phyloP scores from a whole-genome alignment of 345 rosid species.

The Citrus hindsii region DNA sequence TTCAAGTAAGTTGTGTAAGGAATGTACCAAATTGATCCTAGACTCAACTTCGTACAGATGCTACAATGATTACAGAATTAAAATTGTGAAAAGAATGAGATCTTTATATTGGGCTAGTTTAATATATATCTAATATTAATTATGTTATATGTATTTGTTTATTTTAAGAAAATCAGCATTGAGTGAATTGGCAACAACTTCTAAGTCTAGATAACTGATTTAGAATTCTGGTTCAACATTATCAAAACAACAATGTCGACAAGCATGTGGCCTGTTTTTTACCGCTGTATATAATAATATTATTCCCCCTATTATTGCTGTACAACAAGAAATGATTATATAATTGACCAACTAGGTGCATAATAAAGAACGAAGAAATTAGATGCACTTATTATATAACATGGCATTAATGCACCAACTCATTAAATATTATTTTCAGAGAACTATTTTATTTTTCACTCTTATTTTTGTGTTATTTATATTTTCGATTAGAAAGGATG shows the following conservation, averaged over 20 bases:
- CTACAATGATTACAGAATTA: constrained; percentile 2
- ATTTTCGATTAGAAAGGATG: too few species aligned
- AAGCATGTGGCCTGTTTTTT: constrained; percentile 11
- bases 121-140: neutral
- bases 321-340: neutral
- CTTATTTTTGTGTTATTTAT: too few species aligned
- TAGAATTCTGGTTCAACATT: constrained; percentile 15
- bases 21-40: neutral
- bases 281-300: neutral
- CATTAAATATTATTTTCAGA: too few species aligned
- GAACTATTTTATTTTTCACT: too few species aligned
- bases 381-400: too few species aligned
- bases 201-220: constrained; percentile 11
- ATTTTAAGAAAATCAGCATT: neutral
- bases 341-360: neutral
- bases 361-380: neutral
- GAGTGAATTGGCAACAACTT: constrained; percentile 15
- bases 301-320: neutral
- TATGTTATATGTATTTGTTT: neutral
- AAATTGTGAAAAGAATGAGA: neutral
- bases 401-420: too few species aligned
- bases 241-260: constrained; percentile 20
- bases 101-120: neutral
- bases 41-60: neutral
- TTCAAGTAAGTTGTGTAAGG: neutral